Evolutionary conservation across 306 rosid genomes (phyloP).

Genomic region (Trifolium dubium): DNA sequence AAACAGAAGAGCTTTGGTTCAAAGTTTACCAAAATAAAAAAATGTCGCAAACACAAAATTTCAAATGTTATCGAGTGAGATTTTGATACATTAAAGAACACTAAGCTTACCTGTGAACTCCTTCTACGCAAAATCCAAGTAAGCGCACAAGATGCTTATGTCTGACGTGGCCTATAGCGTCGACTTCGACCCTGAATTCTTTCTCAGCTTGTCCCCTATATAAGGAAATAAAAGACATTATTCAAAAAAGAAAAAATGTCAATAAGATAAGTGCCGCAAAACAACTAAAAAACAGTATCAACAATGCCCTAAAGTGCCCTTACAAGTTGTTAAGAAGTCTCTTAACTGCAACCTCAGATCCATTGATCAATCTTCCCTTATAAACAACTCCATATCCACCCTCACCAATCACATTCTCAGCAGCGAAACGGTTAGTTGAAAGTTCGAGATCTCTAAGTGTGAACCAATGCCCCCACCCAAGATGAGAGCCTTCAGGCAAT

Average conservation of each 20-base stretch:
- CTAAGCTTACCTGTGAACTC: constrained; percentile 77
- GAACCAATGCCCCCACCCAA: constrained; percentile 99
- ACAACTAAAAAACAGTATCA: constrained; percentile 6
- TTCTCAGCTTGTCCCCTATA: constrained; percentile 96
- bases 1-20: background rate
- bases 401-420: constrained; percentile 84
- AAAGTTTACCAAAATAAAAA: background rate
- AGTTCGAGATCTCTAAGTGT: constrained; percentile 91
- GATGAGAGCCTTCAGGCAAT: constrained; percentile 91
- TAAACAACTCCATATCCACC: constrained; percentile 98
- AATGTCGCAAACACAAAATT: background rate
- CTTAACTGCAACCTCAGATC: constrained; percentile 96
- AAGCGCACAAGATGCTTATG: constrained; percentile 95
- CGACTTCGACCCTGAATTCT: constrained; percentile 97
- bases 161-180: constrained; percentile 94
- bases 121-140: constrained; percentile 93
- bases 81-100: constrained; percentile 14
- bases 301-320: constrained; percentile 44
- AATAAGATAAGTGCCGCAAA: background rate
- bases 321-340: constrained; percentile 89
- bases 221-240: constrained; percentile 2
- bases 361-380: constrained; percentile 81
- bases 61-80: constrained; percentile 12
- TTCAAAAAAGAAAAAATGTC: constrained; percentile 24
- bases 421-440: constrained; percentile 77